Evolutionary conservation across 2,329 filamentous ascomycete species (phyloP).

Genomic region (Aspergillus sp.): DNA sequence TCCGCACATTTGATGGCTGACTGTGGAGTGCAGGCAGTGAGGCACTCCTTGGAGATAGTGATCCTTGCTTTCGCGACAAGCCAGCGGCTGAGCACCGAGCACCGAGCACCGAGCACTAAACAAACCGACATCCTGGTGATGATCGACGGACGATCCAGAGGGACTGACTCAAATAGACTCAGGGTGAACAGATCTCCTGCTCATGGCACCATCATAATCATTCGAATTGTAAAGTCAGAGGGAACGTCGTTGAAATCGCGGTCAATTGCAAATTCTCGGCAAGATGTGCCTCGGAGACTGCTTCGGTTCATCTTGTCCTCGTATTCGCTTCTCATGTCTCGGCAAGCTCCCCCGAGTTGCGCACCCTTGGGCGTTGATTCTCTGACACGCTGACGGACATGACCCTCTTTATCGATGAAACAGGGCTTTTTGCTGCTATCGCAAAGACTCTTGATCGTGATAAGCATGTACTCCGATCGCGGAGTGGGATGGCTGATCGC

Average conservation of each 20-base stretch:
- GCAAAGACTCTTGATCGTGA: slow-evolving; percentile 4
- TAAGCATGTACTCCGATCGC: slow-evolving; percentile 15
- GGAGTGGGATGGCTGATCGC: neutral
- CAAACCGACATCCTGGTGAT: neutral
- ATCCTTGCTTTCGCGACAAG: neutral
- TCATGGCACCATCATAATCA: neutral
- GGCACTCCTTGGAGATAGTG: neutral
- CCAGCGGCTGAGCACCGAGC: no score
- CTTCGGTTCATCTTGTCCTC: neutral
- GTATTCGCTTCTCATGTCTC: neutral
- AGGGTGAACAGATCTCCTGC: neutral
- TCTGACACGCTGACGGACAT: neutral
- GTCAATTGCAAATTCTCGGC: neutral
- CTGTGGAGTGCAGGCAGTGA: neutral
- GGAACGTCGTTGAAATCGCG: neutral
- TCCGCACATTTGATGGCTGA: slow-evolving; percentile 2
- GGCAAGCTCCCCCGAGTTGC: neutral
- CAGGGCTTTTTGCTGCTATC: neutral
- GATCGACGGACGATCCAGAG: neutral
- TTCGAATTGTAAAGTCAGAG: neutral
- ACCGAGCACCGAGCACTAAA: no score
- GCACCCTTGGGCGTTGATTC: neutral
- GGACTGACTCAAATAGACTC: neutral
- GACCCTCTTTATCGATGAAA: neutral
- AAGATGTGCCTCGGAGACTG: neutral